Evolutionary conservation across 805 yeast genomes (phyloP).

Genomic region (Starmerella powellii): DNA sequence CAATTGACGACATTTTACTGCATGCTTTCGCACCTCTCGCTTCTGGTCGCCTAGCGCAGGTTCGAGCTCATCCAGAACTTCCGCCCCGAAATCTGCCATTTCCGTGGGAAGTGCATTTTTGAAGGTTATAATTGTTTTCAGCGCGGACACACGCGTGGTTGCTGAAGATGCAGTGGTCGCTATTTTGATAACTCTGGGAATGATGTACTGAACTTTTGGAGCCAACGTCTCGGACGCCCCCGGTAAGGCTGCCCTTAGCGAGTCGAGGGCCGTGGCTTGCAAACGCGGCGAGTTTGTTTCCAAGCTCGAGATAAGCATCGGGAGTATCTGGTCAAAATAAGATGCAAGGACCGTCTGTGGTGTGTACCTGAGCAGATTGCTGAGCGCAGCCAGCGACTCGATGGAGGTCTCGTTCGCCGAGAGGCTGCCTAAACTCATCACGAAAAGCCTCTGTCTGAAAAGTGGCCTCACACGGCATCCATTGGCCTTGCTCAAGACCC

Average conservation of each 20-base stretch:
- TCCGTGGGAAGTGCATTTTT: conserved; percentile 1
- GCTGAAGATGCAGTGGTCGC: neutral
- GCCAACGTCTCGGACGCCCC: conserved; percentile 5
- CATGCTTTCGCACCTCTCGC: conserved; percentile 61
- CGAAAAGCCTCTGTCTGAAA: conserved; percentile 72
- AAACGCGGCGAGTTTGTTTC: conserved; percentile 29
- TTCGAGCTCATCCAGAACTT: conserved; percentile 38
- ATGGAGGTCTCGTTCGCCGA: conserved; percentile 33
- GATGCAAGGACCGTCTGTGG: conserved; percentile 52
- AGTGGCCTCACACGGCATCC: conserved; percentile 52
- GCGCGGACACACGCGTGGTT: conserved; percentile 4
- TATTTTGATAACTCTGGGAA: conserved; percentile 5
- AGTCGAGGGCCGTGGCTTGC: conserved; percentile 7
- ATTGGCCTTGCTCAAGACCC: conserved; percentile 41
- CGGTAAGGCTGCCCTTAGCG: conserved; percentile 8
- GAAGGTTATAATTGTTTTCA: conserved; percentile 8
- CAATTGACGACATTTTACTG: conserved; percentile 66
- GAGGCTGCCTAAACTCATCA: conserved; percentile 46
- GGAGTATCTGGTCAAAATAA: conserved; percentile 52
- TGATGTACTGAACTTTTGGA: neutral
- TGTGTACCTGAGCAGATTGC: conserved; percentile 54
- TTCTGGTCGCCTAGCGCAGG: conserved; percentile 57
- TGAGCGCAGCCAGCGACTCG: conserved; percentile 47
- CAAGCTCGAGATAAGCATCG: conserved; percentile 58
- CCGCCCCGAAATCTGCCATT: conserved; percentile 1